Conservation (phyloP, 2,329 filamentous ascomycete genomes). For the Reticulascus tulasneorum region DNA sequence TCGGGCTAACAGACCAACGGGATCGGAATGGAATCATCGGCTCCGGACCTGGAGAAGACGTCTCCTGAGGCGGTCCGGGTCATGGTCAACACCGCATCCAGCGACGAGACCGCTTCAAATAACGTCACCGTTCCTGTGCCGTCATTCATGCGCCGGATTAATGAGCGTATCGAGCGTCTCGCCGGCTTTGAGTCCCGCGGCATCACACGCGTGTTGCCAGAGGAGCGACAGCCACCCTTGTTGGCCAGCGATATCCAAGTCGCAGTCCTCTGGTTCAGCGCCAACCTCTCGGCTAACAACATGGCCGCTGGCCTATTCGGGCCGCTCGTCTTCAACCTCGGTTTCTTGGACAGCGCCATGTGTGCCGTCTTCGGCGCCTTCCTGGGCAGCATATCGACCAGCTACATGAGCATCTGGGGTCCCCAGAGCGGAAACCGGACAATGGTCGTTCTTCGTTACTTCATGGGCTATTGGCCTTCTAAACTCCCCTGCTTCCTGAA, state of each 20-base stretch:
- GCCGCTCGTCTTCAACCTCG: slow-evolving; percentile 63
- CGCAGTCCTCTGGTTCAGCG: slow-evolving; percentile 39
- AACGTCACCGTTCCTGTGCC: too few relatives aligned
- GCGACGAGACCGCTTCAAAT: too few relatives aligned
- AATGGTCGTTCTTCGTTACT: slow-evolving; percentile 77
- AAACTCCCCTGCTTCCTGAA: slow-evolving; percentile 14
- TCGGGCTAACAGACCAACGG: too few relatives aligned
- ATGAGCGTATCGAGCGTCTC: slow-evolving; percentile 24
- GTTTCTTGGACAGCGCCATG: slow-evolving; percentile 69
- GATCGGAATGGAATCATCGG: too few relatives aligned
- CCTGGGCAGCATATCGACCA: slow-evolving; percentile 67
- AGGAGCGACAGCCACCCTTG: slow-evolving; percentile 30
- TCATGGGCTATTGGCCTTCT: slow-evolving; percentile 58
- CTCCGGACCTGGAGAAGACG: too few relatives aligned
- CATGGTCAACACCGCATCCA: too few relatives aligned
- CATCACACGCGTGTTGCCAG: slow-evolving; percentile 32
- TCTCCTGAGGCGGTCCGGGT: too few relatives aligned
- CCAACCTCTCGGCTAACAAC: slow-evolving; percentile 41
- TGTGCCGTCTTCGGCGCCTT: slow-evolving; percentile 73
- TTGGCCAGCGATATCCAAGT: slow-evolving; percentile 32
- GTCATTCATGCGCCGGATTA: too few relatives aligned
- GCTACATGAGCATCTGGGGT: slow-evolving; percentile 75
- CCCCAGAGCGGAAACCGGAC: slow-evolving; percentile 71
- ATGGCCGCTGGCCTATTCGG: slow-evolving; percentile 67
- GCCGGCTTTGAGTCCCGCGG: slow-evolving; percentile 35